Percentiles rank a stretch among this genome's conserved stretches.
phyloP scores from a whole-genome alignment of 164 flowering plant species.

The Vitis amurensis region DNA sequence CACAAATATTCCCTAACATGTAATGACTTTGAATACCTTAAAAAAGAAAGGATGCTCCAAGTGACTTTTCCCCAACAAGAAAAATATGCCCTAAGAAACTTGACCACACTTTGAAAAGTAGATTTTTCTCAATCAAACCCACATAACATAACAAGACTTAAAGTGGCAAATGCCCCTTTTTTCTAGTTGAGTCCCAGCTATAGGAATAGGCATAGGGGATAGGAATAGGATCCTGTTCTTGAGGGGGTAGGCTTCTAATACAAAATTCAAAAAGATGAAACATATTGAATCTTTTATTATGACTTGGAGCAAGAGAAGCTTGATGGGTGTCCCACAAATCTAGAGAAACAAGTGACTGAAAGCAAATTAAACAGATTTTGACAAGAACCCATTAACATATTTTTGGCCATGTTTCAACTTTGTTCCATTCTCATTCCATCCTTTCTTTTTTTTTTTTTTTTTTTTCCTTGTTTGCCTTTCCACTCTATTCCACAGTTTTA shows the following conservation, averaged over 20 bases:
- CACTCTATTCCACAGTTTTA: conserved; percentile 16
- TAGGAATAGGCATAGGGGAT: conserved; percentile 11
- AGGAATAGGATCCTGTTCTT: conserved; percentile 21
- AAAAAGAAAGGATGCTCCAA: conserved; percentile 10
- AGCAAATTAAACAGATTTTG: conserved; percentile 20
- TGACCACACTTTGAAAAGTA: conserved; percentile 10
- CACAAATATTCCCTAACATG: conserved; percentile 8
- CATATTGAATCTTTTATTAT: conserved; percentile 40
- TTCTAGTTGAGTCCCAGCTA: conserved; percentile 7
- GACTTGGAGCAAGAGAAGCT: conserved; percentile 28
- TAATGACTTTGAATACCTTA: conserved; percentile 7
- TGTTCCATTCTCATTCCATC: conserved; percentile 17
- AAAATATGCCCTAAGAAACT: conserved; percentile 14
- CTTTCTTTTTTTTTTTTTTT: too few relatives aligned
- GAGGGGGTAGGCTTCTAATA: neutral
- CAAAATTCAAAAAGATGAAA: conserved; percentile 18
- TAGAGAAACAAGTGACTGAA: conserved; percentile 20
- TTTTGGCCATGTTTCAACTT: conserved; percentile 5
- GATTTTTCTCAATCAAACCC: conserved; percentile 24
- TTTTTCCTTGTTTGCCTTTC: conserved; percentile 9
- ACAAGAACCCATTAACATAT: conserved; percentile 29
- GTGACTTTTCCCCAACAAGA: conserved; percentile 13
- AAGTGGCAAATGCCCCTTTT: conserved; percentile 16
- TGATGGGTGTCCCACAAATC: conserved; percentile 28
- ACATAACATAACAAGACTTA: conserved; percentile 15